Evolutionary conservation across 208 protist species (phyloP).

Genomic region (Leishmania guyanensis): DNA sequence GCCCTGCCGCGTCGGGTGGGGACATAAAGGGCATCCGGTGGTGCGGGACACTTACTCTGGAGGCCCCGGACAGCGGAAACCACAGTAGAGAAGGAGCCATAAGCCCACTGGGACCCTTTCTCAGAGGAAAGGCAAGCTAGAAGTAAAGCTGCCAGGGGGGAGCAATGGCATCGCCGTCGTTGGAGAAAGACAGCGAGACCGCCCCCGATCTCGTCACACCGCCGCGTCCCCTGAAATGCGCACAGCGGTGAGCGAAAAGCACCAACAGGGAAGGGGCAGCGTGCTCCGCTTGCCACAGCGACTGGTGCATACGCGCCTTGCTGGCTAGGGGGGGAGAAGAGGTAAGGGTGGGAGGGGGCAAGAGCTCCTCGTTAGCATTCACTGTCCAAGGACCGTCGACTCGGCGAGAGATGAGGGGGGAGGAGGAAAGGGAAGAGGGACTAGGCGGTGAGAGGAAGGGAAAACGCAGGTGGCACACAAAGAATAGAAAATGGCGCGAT

Average conservation of each 20-base stretch:
- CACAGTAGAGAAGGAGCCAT: neutral
- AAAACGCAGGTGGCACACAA: neutral
- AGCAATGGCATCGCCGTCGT: no score
- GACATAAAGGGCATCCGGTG: neutral
- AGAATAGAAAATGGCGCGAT: neutral
- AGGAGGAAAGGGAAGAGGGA: neutral
- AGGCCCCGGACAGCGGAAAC: neutral
- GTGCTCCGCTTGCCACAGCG: neutral
- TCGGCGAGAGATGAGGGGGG: neutral
- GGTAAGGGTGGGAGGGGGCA: neutral
- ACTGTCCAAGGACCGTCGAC: neutral
- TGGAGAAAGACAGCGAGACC: no score
- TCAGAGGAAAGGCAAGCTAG: no score
- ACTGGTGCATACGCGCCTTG: neutral
- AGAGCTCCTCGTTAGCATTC: neutral
- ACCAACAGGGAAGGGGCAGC: neutral
- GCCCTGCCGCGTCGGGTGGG: no score
- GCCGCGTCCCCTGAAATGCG: no score
- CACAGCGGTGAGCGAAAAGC: neutral
- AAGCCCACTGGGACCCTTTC: neutral
- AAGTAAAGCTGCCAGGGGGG: neutral
- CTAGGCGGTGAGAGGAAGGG: neutral
- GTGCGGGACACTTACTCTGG: neutral
- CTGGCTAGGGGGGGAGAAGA: neutral
- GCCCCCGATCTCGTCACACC: no score